phyloP scores from a whole-genome alignment of 768 basidiomycete species.

The Xerocomus potaroensis region DNA sequence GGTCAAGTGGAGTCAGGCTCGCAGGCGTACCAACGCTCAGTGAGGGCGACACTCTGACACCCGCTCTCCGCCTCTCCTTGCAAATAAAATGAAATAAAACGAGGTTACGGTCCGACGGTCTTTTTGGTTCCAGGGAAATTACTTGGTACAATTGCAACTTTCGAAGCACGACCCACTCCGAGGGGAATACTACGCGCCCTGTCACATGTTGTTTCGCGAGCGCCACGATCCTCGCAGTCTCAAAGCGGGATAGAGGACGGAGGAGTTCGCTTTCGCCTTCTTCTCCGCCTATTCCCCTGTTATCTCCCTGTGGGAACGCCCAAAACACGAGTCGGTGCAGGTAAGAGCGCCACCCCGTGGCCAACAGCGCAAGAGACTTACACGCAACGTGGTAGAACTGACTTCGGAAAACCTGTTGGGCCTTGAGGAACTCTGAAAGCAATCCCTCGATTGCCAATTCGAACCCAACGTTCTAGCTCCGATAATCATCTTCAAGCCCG shows the following conservation, averaged over 20 bases:
- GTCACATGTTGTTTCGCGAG: conserved; percentile 8
- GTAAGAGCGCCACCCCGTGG: background rate
- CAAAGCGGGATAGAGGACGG: conserved; percentile 41
- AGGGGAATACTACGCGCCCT: conserved; percentile 18
- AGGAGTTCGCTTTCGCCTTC: conserved; percentile 26
- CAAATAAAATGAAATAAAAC: background rate
- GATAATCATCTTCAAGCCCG: background rate
- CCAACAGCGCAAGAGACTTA: conserved; percentile 8
- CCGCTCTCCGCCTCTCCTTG: conserved; percentile 21
- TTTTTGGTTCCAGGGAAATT: background rate
- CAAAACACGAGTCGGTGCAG: background rate
- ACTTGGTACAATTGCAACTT: conserved; percentile 45
- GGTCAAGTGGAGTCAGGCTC: conserved; percentile 27
- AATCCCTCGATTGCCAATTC: conserved; percentile 31
- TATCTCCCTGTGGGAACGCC: conserved; percentile 7
- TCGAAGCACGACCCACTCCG: conserved; percentile 36
- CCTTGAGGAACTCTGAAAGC: conserved; percentile 34
- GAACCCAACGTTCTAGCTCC: conserved; percentile 23
- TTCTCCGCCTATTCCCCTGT: background rate
- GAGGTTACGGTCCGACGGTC: background rate
- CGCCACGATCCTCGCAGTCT: conserved; percentile 35
- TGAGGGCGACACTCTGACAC: conserved; percentile 2
- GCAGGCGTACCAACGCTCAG: conserved; percentile 1
- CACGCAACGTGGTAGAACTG: conserved; percentile 10
- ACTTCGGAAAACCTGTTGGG: conserved; percentile 21